Evolutionary conservation across 2,329 filamentous ascomycete genomes (phyloP).

Genomic region (Nemania sp.): DNA sequence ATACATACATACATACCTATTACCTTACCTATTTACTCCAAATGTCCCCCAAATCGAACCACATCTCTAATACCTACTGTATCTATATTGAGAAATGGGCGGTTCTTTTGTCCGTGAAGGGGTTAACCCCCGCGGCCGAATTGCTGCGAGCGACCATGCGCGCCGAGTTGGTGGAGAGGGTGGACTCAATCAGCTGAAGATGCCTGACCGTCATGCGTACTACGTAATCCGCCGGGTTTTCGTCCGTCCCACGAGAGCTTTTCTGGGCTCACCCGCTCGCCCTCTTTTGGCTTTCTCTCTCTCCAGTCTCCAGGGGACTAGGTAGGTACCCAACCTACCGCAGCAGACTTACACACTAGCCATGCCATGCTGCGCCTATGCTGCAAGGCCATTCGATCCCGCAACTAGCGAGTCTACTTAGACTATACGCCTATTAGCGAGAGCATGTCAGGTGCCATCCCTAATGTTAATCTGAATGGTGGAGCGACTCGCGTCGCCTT

Average conservation of each 20-base stretch:
- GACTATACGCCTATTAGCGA: neutral
- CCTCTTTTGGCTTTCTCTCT: too few species aligned
- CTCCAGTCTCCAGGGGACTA: neutral
- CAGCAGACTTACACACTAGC: too few species aligned
- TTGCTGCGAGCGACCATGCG: neutral
- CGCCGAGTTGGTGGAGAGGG: neutral
- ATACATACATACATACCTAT: too few species aligned
- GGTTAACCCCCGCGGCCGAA: neutral
- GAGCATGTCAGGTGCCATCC: constrained; percentile 9
- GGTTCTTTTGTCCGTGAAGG: too few species aligned
- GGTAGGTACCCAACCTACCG: too few species aligned
- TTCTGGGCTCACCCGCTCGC: neutral
- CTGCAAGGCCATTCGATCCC: constrained; percentile 10
- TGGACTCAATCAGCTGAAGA: constrained; percentile 14
- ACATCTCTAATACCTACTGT: too few species aligned
- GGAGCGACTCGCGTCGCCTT: constrained; percentile 3
- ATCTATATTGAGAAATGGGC: neutral
- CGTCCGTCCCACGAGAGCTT: constrained; percentile 7
- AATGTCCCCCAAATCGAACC: constrained; percentile 3
- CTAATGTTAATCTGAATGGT: neutral
- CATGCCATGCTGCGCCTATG: neutral
- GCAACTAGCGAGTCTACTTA: neutral
- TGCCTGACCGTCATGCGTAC: constrained; percentile 12
- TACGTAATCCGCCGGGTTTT: neutral
- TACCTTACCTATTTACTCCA: neutral